Evolutionary conservation across 2,329 filamentous ascomycete genomes (phyloP), one percentile per base, ranked within the genome.

Genomic region (Ambrosiella xylebori): DNA sequence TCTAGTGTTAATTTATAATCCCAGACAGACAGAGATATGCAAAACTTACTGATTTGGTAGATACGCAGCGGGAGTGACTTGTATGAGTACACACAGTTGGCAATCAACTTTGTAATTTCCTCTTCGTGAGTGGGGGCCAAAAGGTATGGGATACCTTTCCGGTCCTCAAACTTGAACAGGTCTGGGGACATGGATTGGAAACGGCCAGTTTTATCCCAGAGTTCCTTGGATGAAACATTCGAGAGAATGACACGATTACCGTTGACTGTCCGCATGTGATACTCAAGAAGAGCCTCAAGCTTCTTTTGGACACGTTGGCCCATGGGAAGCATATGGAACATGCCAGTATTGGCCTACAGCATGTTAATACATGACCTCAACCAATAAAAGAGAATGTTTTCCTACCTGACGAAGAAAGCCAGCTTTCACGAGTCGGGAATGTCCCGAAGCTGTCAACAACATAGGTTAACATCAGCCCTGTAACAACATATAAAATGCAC

Each of bases 71-170:
- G 93, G 7, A 97, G 74, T 50, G 88, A 83, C 65, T 89, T 91
- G 67, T 95, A 91, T 0, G 90, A 95, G 47, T 82, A 81, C 1
- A 90, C 74, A 13, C 83, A 78, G 58, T 77, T 78, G 3, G 81
- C 80, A 1, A 96, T 86, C 1, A 98, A 73, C 0, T 77, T 73
- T 0, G 93, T 98, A 64, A 98, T 93, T 67, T 98, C 93, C 68
- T 98, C 93, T 66, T 98, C 93, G 62, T 98, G 93, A 0, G 93
- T 98, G 0, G 93, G 93, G 1, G 89, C 85, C 3, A 98, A 77
- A 37, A 98, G 76, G 61, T 87, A 87, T 3, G 78, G 75, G 0
- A 78, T 74, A 6, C 85, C 79, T 68, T 86, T 93, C 58, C 93
- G 81, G 69, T 97, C 93, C 50, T 77, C 71, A 52, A 97, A 79